Percentiles rank a stretch among this genome's conserved stretches.
Evolutionary conservation across 2,329 filamentous ascomycete species (phyloP).

Genomic region (Arthrobotrys entomopaga): DNA sequence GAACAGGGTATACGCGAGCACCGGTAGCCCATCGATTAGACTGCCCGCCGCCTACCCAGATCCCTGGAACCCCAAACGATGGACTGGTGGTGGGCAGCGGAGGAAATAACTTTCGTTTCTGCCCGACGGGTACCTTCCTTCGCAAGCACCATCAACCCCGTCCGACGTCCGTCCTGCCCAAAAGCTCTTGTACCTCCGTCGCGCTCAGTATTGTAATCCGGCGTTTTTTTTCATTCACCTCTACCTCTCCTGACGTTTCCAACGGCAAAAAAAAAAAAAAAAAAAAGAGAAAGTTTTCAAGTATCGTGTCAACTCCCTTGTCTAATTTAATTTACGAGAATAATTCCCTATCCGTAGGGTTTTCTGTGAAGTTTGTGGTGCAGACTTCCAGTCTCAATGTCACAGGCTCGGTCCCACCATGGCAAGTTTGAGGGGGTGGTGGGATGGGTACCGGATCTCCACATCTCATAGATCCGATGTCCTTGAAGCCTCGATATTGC

Average conservation of each 20-base stretch:
- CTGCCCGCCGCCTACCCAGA: slow-evolving; percentile 44
- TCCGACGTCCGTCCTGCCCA: slow-evolving; percentile 3
- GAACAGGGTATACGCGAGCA: slow-evolving; percentile 46
- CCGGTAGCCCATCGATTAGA: slow-evolving; percentile 36
- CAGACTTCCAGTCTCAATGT: slow-evolving; percentile 5
- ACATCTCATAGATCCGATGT: slow-evolving; percentile 36
- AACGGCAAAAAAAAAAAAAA: no score
- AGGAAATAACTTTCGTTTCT: slow-evolving; percentile 25
- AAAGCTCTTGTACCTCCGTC: not conserved
- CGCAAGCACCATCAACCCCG: not conserved
- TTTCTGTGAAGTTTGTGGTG: slow-evolving; percentile 28
- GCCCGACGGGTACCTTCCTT: slow-evolving; percentile 40
- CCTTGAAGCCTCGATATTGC: slow-evolving; percentile 38
- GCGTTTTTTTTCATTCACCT: slow-evolving; percentile 7
- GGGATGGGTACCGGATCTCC: slow-evolving; percentile 15
- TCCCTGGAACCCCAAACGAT: slow-evolving; percentile 38
- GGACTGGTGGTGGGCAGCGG: no score
- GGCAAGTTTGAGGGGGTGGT: not conserved
- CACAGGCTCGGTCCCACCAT: slow-evolving; percentile 29
- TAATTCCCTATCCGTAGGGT: slow-evolving; percentile 3
- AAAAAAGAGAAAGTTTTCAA: no score
- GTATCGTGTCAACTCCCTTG: no score
- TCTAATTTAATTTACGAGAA: slow-evolving; percentile 2
- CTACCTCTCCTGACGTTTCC: slow-evolving; percentile 7
- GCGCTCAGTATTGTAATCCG: not conserved